phyloP scores from a whole-genome alignment of 208 protist genomes.

The Acanthamoeba triangularis region DNA sequence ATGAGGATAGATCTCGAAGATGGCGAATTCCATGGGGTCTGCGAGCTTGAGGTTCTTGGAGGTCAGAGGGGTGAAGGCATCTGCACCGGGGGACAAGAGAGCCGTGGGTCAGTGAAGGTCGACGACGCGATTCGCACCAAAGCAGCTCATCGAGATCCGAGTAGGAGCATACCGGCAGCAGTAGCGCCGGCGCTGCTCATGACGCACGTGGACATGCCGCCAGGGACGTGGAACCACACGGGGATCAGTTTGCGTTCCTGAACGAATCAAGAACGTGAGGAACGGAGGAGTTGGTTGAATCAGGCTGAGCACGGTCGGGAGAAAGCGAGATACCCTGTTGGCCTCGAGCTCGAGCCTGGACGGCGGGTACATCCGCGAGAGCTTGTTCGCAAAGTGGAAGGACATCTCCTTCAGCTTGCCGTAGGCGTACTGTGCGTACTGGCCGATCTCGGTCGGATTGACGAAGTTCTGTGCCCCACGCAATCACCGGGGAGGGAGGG shows the following conservation, averaged over 20 bases:
- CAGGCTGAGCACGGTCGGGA: too few species aligned
- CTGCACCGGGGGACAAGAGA: not conserved
- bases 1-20: slow-evolving; percentile 27
- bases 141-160: not conserved
- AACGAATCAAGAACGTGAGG: not conserved
- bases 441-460: not conserved
- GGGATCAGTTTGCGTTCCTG: slow-evolving; percentile 12
- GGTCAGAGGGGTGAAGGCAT: not conserved
- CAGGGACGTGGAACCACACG: slow-evolving; percentile 19
- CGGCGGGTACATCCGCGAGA: not conserved
- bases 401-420: not conserved
- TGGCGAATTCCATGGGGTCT: slow-evolving; percentile 52
- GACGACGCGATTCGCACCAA: not conserved
- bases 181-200: not conserved
- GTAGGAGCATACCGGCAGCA: not conserved
- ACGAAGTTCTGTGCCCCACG: not conserved
- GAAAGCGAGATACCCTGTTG: not conserved
- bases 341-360: not conserved
- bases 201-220: not conserved
- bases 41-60: not conserved
- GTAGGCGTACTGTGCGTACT: not conserved
- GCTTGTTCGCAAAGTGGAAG: slow-evolving; percentile 4
- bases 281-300: not conserved
- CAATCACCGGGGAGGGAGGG: too few species aligned
- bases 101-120: not conserved